phyloP scores from a whole-genome alignment of 75 land plant genomes.

The Sequoiadendron giganteum region DNA sequence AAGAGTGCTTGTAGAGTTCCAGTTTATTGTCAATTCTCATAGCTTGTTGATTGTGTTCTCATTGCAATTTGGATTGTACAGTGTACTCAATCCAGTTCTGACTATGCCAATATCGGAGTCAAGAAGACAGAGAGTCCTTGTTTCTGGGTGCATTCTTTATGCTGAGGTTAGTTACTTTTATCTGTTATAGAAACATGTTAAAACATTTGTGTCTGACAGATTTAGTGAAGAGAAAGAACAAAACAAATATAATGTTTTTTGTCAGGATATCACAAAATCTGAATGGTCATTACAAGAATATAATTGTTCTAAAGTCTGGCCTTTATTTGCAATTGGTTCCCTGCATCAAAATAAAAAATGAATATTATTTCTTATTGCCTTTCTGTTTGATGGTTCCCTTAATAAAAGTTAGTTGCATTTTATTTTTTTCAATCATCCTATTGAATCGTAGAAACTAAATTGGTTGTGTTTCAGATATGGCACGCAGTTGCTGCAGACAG shows the following conservation, averaged over 20 bases:
- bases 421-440: not conserved
- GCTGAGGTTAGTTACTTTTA: constrained; percentile 72
- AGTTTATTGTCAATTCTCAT: not conserved
- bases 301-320: not conserved
- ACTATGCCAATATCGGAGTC: constrained; percentile 95
- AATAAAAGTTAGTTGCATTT: not conserved
- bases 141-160: constrained; percentile 85
- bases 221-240: not conserved
- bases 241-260: not conserved
- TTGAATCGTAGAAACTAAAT: not conserved
- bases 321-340: not conserved
- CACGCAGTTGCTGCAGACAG: constrained; percentile 86
- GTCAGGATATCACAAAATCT: not conserved
- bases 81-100: constrained; percentile 91
- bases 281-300: not conserved
- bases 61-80: constrained; percentile 25
- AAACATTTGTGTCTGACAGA: not conserved
- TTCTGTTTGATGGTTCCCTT: not conserved
- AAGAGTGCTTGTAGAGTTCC: not conserved
- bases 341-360: not conserved
- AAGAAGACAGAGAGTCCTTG: constrained; percentile 94
- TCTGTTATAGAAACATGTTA: not conserved
- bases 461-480: constrained; percentile 60
- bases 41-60: not conserved
- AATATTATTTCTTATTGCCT: not conserved